Evolutionary conservation across 306 rosid species (phyloP).

Genomic region (Cyamopsis tetragonoloba): DNA sequence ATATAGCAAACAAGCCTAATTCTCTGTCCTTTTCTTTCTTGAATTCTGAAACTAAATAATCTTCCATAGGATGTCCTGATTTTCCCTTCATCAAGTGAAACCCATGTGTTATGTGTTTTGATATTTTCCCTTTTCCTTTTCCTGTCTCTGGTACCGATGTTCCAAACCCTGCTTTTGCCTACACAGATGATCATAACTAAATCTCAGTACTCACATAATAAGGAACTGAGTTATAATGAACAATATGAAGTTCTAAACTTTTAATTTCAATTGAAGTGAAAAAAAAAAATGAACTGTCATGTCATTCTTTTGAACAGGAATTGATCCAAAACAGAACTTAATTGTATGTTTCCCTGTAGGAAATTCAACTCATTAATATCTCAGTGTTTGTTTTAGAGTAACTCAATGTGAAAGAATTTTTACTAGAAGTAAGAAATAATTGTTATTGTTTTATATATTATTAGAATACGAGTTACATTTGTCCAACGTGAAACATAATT

Average conservation of each 20-base stretch:
- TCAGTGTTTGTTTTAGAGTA: no score
- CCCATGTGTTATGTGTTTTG: constrained; percentile 48
- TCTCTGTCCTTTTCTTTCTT: constrained; percentile 44
- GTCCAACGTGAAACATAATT: no score
- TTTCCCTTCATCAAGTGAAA: constrained; percentile 66
- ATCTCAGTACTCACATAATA: not conserved
- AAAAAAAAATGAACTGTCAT: not conserved
- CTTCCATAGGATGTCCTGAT: constrained; percentile 67
- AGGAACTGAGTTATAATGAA: not conserved
- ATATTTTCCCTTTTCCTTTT: constrained; percentile 54
- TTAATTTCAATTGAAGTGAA: not conserved
- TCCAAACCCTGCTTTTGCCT: constrained; percentile 41
- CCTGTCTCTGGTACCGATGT: constrained; percentile 47
- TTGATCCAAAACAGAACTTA: not conserved
- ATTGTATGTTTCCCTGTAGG: not conserved
- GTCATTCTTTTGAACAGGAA: not conserved
- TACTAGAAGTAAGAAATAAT: no score
- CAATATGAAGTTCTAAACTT: not conserved
- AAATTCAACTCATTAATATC: constrained; percentile 10
- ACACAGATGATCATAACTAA: not conserved
- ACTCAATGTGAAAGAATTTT: no score
- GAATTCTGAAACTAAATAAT: constrained; percentile 53
- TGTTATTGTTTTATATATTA: no score
- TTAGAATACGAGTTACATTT: no score
- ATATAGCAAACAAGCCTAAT: constrained; percentile 68